Evolutionary conservation across 371 early-diverging fungal genomes (phyloP), one percentile per base, ranked within the genome.

Genomic region (Mucor racemosus): DNA sequence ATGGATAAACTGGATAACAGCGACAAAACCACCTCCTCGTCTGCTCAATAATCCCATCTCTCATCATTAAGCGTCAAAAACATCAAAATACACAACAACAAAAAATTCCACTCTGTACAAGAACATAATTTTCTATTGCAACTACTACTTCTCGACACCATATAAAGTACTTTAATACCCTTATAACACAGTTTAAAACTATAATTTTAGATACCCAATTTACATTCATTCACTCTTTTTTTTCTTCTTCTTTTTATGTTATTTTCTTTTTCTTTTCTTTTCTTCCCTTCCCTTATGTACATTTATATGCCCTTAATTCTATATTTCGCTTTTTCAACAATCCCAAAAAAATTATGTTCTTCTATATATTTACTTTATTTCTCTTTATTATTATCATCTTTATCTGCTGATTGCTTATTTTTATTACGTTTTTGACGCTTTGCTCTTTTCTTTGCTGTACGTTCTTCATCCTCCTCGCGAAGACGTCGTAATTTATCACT

Each of bases 391-490:
- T 35, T 56, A n/a, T 48, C 41, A 38, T 59, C 34, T 39, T 63
- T 63, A 76, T 76, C 46, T 72, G 75, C 44, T 72, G 46, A 19
- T 61, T 73, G 34, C 31, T 71, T 68, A 34, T 69, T 70, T 59
- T 76, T 76, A 54, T 78, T 88, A 57, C 92, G 85, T 70, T 90
- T 93, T 71, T 90, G 88, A 33, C 97, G 80, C 75, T 95, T 93
- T 39, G 90, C 90, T 39, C 97, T 82, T 62, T 89, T 92, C 78
- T 94, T 96, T 40, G 93, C 93, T 8, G 95, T 95, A 60, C 86
- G 88, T 67, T 89, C 91, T 33, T 91, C 94, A 65, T 94, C 94
- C 46, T 79, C 84, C 34, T 73, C 76, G 65, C 82, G 86, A 58
- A 89, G 79, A 33, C 72, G 74, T 36, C 71, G 84, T 42, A 91